A percentile compares a stretch with the other conserved stretches of the same genome.
These are phyloP conservation scores for Vitis rotundifolia DNA, from an alignment of 164 flowering plant species.

Conservation along the genomic window DNA sequence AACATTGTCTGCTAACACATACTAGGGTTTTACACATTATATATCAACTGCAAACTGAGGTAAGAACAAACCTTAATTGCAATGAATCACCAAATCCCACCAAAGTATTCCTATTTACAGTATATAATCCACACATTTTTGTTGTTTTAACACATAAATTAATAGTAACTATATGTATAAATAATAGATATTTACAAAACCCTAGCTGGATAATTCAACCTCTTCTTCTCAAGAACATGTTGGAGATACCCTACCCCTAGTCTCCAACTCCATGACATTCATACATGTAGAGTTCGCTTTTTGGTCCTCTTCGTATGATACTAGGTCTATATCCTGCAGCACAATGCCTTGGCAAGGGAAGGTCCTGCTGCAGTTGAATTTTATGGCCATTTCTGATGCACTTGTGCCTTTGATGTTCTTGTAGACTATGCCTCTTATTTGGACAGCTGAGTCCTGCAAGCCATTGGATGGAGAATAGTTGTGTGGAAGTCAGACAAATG, in stretches of 20 bases:
- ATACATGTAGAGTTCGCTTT: conserved; percentile 16
- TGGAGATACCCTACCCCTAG: conserved; percentile 20
- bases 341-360: conserved; percentile 41
- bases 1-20: too few relatives aligned
- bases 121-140: too few relatives aligned
- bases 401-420: conserved; percentile 53
- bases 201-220: not conserved
- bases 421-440: conserved; percentile 42
- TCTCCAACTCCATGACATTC: conserved; percentile 5
- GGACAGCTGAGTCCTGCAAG: conserved; percentile 47
- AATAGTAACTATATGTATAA: too few relatives aligned
- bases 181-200: too few relatives aligned
- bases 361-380: conserved; percentile 46
- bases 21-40: too few relatives aligned
- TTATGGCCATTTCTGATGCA: conserved; percentile 42
- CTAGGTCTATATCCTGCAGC: conserved; percentile 35
- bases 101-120: too few relatives aligned
- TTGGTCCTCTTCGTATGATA: not conserved
- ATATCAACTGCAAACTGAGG: too few relatives aligned
- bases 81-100: too few relatives aligned
- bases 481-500: not conserved
- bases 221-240: not conserved
- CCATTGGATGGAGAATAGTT: not conserved
- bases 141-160: too few relatives aligned
- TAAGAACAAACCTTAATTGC: too few relatives aligned